Evolutionary conservation across 2,329 filamentous ascomycete species (phyloP), one percentile per base, ranked within the genome.

Genomic region (Emergomyces orientalis): DNA sequence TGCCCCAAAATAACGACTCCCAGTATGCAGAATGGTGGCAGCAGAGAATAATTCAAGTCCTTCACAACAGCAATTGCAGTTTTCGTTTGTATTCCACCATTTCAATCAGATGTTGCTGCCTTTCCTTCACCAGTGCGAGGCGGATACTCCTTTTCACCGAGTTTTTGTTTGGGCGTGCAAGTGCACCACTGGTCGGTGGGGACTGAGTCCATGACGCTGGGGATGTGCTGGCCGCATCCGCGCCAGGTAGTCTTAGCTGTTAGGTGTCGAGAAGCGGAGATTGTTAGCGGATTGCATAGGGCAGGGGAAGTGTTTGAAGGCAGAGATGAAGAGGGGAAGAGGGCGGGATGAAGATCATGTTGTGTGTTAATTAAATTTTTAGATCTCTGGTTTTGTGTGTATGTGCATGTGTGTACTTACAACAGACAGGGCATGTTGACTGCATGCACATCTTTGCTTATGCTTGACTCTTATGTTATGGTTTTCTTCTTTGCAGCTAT

Each of bases 101-200:
- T 39, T 41, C 25, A 43, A 27, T n/a, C 14, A 34, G 34, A 52
- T 37, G 27, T 6, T 25, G 51, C 62, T n/a, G 65, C 61, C 51
- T 66, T 59, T 11, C 69, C 71, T 51, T 69, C 63, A n/a, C 71
- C 73, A 19, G 75, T 79, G 75, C 77, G 81, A n/a, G 82, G 82
- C 43, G 83, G 82, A 67, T 84, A 85, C 67, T 78, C 67, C 65
- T 79, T 78, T 43, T 81, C 81, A 30, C 80, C 77, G 58, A 77
- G 76, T 68, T 81, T 78, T 64, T 82, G 76, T 68, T 80, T 81
- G 8, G 82, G 81, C 60, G 76, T 75, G 71, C 84, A 86, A 49
- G 74, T 78, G 72, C 84, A 86, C 74, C 83, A 79, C 57, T 84
- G 73, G 5, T 76, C 72, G 22, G 76, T 73, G 2, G 81, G 77